A percentile compares a stretch with the other conserved stretches of the same genome.
These are phyloP conservation scores for Neofusicoccum cordaticola DNA, from an alignment of 2,329 filamentous ascomycete genomes.

Conservation along the genomic window DNA sequence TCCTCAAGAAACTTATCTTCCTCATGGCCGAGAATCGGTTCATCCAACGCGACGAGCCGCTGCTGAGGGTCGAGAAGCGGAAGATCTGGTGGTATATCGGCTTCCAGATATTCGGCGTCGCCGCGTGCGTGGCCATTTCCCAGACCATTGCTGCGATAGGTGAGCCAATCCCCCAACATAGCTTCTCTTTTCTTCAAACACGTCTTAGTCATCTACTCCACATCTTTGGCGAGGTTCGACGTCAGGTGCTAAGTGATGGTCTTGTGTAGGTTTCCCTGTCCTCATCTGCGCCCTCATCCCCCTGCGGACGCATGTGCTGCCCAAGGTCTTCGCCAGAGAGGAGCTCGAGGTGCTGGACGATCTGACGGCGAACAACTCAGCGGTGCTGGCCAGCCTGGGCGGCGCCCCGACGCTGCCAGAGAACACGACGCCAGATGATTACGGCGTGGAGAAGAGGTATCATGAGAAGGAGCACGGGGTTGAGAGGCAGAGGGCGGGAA, in stretches of 20 bases:
- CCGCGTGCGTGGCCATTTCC: slow-evolving; percentile 52
- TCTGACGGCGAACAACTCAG: slow-evolving; percentile 51
- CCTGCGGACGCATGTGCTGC: slow-evolving; percentile 48
- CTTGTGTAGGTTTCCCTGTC: slow-evolving; percentile 48
- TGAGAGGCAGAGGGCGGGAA: no score
- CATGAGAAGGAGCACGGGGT: no score
- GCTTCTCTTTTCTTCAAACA: not conserved
- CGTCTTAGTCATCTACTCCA: no score
- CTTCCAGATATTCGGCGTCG: slow-evolving; percentile 49
- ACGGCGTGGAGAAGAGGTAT: not conserved
- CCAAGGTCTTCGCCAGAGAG: slow-evolving; percentile 47
- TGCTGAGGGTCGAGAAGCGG: slow-evolving; percentile 41
- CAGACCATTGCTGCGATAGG: slow-evolving; percentile 57
- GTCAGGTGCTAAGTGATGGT: no score
- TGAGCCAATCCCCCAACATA: not conserved
- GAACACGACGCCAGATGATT: not conserved
- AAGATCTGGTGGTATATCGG: slow-evolving; percentile 50
- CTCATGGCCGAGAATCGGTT: slow-evolving; percentile 48
- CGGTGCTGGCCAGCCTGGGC: slow-evolving; percentile 52
- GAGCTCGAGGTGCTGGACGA: slow-evolving; percentile 52
- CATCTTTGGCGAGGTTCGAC: no score
- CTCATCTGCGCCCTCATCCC: slow-evolving; percentile 57
- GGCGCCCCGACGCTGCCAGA: slow-evolving; percentile 37
- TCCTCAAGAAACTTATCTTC: slow-evolving; percentile 49
- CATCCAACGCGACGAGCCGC: slow-evolving; percentile 45